Evolutionary conservation across 768 basidiomycete genomes (phyloP).

Genomic region (Russula brevipes): DNA sequence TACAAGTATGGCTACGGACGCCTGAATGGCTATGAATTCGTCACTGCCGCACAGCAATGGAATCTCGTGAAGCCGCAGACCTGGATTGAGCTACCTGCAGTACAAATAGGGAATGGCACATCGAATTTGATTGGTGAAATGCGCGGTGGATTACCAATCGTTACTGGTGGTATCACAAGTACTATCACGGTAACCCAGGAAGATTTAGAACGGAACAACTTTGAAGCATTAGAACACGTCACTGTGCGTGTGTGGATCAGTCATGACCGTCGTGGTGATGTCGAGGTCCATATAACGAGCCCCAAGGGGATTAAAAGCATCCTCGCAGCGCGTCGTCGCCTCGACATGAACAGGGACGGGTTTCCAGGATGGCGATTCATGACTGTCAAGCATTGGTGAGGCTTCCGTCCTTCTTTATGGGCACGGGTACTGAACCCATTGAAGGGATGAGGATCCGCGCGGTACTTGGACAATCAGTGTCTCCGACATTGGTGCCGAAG

Average conservation of each 20-base stretch:
- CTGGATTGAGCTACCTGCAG: conserved; percentile 73
- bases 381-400: conserved; percentile 95
- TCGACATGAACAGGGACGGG: conserved; percentile 62
- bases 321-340: conserved; percentile 63
- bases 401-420: conserved; percentile 17
- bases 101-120: conserved; percentile 59
- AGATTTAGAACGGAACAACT: conserved; percentile 65
- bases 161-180: conserved; percentile 57
- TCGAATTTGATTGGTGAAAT: conserved; percentile 51
- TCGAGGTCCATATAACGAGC: conserved; percentile 84
- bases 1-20: conserved; percentile 97
- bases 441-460: conserved; percentile 87
- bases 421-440: conserved; percentile 23
- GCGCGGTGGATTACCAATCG: conserved; percentile 63
- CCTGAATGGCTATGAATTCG: conserved; percentile 76
- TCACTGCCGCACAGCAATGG: conserved; percentile 80
- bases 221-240: conserved; percentile 88
- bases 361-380: conserved; percentile 98
- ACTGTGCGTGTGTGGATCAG: conserved; percentile 90
- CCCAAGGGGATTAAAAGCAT: conserved; percentile 84
- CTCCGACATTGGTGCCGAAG: conserved; percentile 64
- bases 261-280: conserved; percentile 83
- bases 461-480: conserved; percentile 90
- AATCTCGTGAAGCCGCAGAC: conserved; percentile 88
- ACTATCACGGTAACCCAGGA: conserved; percentile 60